These are phyloP conservation scores for Penicillium parvum DNA, from an alignment of 495 filamentous ascomycete genomes.

Conservation along the genomic window DNA sequence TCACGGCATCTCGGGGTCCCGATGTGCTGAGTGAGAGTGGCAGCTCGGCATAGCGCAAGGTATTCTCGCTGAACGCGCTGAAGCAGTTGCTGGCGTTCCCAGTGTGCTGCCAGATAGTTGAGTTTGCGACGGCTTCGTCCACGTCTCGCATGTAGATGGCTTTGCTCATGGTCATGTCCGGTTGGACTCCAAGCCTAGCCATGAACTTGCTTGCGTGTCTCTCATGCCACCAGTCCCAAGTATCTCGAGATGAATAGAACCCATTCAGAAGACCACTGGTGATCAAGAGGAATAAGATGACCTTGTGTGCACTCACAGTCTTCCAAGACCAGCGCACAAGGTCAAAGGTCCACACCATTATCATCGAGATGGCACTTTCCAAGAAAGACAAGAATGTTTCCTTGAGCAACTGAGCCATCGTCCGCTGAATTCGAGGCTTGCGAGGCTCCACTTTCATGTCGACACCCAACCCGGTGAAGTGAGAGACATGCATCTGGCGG, in stretches of 20 bases:
- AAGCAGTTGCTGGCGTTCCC: conserved; percentile 42
- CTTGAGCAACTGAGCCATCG: conserved; percentile 61
- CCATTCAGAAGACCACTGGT: conserved; percentile 66
- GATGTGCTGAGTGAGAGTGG: conserved; percentile 32
- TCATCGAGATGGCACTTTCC: conserved; percentile 63
- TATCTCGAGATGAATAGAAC: conserved; percentile 62
- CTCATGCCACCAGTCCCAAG: conserved; percentile 79
- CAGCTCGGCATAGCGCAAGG: conserved; percentile 27
- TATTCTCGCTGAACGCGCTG: conserved; percentile 42
- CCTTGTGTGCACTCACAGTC: conserved; percentile 65
- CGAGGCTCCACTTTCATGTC: conserved; percentile 37
- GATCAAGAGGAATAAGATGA: conserved; percentile 65
- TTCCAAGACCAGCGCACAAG: conserved; percentile 60
- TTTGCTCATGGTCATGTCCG: conserved; percentile 75
- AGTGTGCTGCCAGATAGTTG: conserved; percentile 30
- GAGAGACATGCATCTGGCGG: conserved; percentile 59
- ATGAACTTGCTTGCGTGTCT: conserved; percentile 75
- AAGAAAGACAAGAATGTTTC: conserved; percentile 64
- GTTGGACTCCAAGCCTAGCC: conserved; percentile 70
- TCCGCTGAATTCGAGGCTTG: conserved; percentile 62
- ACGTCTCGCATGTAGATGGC: conserved; percentile 80
- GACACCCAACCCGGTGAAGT: conserved; percentile 51
- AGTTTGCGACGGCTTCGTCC: conserved; percentile 57
- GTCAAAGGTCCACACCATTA: conserved; percentile 70
- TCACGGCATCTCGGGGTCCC: conserved; percentile 37